These are phyloP conservation scores for Saccharomyces pastorianus DNA, from an alignment of 1,139 yeast species.

Conservation along the genomic window DNA sequence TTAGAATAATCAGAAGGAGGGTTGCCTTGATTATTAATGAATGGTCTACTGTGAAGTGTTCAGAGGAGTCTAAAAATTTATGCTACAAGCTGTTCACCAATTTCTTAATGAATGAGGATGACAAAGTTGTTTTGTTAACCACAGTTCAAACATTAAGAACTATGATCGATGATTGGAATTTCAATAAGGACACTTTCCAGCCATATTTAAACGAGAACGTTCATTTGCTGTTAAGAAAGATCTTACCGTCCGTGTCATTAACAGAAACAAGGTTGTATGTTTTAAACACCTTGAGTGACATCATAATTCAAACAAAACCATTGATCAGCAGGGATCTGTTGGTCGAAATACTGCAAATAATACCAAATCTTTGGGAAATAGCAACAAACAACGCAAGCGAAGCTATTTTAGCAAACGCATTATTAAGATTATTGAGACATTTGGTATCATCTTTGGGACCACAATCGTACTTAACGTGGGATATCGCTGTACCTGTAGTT, in stretches of 20 bases:
- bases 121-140: slow-evolving; percentile 67
- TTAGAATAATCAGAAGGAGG: slow-evolving; percentile 66
- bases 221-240: slow-evolving; percentile 36
- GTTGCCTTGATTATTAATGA: slow-evolving; percentile 68
- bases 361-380: slow-evolving; percentile 71
- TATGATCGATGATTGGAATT: slow-evolving; percentile 81
- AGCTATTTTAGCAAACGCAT: slow-evolving; percentile 59
- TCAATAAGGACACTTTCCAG: slow-evolving; percentile 55
- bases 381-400: slow-evolving; percentile 47
- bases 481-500: slow-evolving; percentile 60
- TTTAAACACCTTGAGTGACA: slow-evolving; percentile 54
- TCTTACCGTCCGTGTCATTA: slow-evolving; percentile 42
- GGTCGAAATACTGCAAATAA: slow-evolving; percentile 46
- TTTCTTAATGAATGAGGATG: slow-evolving; percentile 40
- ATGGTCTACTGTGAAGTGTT: slow-evolving; percentile 68
- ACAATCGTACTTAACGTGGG: slow-evolving; percentile 51
- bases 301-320: slow-evolving; percentile 61
- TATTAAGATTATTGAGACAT: slow-evolving; percentile 62
- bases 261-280: slow-evolving; percentile 72
- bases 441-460: slow-evolving; percentile 57
- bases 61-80: slow-evolving; percentile 47
- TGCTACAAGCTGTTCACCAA: slow-evolving; percentile 50
- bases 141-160: slow-evolving; percentile 62
- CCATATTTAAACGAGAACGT: slow-evolving; percentile 56
- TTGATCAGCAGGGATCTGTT: slow-evolving; percentile 45